phyloP scores from a whole-genome alignment of 352 stramenopile genomes.

The Aphanomyces cochlioides region DNA sequence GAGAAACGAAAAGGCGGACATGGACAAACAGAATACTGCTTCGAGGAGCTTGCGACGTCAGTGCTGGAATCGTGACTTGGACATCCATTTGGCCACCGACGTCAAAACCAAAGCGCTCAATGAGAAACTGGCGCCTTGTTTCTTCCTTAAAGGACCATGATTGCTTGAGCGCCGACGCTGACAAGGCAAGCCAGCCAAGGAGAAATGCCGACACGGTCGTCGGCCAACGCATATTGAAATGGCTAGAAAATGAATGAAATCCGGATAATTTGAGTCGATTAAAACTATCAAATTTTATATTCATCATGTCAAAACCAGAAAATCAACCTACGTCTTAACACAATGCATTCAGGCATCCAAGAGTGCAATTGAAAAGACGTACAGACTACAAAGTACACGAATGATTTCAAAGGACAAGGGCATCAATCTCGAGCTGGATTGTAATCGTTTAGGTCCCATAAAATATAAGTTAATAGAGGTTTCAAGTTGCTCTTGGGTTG shows the following conservation, averaged over 20 bases:
- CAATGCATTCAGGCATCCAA: too few species aligned
- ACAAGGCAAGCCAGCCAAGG: not conserved
- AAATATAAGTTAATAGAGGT: too few species aligned
- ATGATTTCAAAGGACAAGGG: too few species aligned
- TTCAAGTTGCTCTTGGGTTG: too few species aligned
- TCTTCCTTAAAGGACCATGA: slow-evolving; percentile 66
- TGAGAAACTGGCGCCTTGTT: slow-evolving; percentile 71
- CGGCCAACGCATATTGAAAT: not conserved
- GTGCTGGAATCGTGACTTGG: slow-evolving; percentile 30
- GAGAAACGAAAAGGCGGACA: slow-evolving; percentile 34
- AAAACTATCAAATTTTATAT: not conserved
- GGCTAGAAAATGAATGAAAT: too few species aligned
- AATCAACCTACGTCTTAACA: not conserved
- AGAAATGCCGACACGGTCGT: not conserved
- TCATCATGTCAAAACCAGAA: not conserved
- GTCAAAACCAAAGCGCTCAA: slow-evolving; percentile 89
- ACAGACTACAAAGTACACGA: too few species aligned
- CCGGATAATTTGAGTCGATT: too few species aligned
- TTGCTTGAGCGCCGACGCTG: slow-evolving; percentile 59
- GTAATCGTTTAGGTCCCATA: too few species aligned
- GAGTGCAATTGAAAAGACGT: too few species aligned
- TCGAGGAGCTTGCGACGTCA: slow-evolving; percentile 23
- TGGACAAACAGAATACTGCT: slow-evolving; percentile 62
- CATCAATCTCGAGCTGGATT: too few species aligned
- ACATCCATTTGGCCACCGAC: slow-evolving; percentile 62